Percentiles rank a stretch among this genome's conserved stretches.
phyloP scores from a whole-genome alignment of 108 stramenopile species.

The Conticribra weissflogii region DNA sequence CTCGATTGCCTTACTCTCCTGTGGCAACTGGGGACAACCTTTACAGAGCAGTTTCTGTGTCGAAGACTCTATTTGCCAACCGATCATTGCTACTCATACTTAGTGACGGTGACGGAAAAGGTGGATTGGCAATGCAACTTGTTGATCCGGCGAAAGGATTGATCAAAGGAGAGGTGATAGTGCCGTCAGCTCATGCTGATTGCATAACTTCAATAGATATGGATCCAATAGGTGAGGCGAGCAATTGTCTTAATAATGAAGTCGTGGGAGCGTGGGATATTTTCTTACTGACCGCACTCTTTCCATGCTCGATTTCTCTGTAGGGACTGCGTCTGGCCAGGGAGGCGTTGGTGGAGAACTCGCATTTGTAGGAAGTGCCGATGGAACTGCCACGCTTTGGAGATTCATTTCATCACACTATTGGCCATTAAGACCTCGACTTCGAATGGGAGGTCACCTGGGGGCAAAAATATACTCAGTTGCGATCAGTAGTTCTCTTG shows the following conservation, averaged over 20 bases:
- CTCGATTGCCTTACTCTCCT: slow-evolving; percentile 67
- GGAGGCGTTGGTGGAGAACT: slow-evolving; percentile 89
- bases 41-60: slow-evolving; percentile 48
- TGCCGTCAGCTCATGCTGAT: slow-evolving; percentile 71
- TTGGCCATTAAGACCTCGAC: slow-evolving; percentile 78
- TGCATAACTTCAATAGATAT: slow-evolving; percentile 80
- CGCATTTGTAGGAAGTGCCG: slow-evolving; percentile 83
- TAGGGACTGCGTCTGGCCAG: slow-evolving; percentile 70
- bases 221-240: slow-evolving; percentile 79
- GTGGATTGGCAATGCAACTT: slow-evolving; percentile 83
- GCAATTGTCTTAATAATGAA: too few relatives aligned
- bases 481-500: slow-evolving; percentile 67
- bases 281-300: background rate
- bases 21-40: slow-evolving; percentile 27
- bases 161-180: slow-evolving; percentile 74
- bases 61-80: slow-evolving; percentile 88
- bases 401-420: slow-evolving; percentile 89
- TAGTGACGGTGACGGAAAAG: slow-evolving; percentile 84
- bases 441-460: slow-evolving; percentile 70
- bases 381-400: slow-evolving; percentile 84
- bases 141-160: slow-evolving; percentile 83
- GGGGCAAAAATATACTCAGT: slow-evolving; percentile 73
- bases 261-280: too few relatives aligned
- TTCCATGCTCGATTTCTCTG: background rate
- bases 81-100: slow-evolving; percentile 78